A percentile compares a stretch with the other conserved stretches of the same genome.
Conservation (phyloP, 805 yeast genomes). For the Peterozyma toletana region DNA sequence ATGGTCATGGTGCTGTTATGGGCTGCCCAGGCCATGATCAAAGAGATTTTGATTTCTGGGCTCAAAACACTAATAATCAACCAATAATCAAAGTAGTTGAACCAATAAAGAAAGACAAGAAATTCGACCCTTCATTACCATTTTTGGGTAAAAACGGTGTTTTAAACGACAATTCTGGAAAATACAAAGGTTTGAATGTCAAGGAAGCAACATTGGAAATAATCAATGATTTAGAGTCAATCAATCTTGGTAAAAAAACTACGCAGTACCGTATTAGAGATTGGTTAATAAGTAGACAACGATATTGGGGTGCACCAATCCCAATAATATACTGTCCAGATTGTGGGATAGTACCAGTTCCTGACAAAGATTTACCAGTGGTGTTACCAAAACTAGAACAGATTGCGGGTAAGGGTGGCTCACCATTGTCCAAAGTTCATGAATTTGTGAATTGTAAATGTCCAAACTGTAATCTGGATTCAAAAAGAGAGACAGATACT, state of each 20-base stretch:
- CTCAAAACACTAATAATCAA: conserved; percentile 40
- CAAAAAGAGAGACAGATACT: conserved; percentile 90
- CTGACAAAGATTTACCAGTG: conserved; percentile 82
- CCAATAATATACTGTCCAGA: conserved; percentile 82
- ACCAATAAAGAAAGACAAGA: conserved; percentile 19
- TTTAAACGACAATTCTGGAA: conserved; percentile 39
- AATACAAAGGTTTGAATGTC: conserved; percentile 41
- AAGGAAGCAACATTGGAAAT: conserved; percentile 46
- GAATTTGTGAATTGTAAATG: conserved; percentile 71
- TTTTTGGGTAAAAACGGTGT: conserved; percentile 35
- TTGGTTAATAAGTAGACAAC: conserved; percentile 91
- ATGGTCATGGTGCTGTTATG: conserved; percentile 95
- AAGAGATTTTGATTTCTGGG: conserved; percentile 82
- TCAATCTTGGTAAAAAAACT: conserved; percentile 35
- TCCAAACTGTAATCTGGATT: conserved; percentile 69
- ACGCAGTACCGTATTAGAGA: conserved; percentile 70
- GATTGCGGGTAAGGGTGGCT: conserved; percentile 44
- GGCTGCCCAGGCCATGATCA: conserved; percentile 95
- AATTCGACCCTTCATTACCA: conserved; percentile 18
- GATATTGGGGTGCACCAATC: conserved; percentile 99
- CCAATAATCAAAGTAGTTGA: conserved; percentile 39
- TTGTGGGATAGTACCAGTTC: conserved; percentile 93
- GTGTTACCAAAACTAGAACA: conserved; percentile 51
- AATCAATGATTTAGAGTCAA: conserved; percentile 28
- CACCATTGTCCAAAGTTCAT: conserved; percentile 61